Conservation (phyloP, 2,329 filamentous ascomycete genomes). For the Cryphonectria japonica region DNA sequence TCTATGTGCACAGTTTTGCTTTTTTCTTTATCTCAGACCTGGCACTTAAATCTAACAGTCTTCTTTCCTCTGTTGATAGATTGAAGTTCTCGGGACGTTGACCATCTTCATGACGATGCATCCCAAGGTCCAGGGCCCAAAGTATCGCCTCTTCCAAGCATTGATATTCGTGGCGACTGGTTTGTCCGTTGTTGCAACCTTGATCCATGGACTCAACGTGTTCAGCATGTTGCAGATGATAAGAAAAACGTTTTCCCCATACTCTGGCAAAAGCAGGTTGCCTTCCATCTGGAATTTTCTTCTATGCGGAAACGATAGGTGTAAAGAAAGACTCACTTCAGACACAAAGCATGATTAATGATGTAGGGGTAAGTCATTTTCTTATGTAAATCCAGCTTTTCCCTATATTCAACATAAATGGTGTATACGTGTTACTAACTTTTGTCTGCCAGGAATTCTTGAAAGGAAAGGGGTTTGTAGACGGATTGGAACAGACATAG, state of each 20-base stretch:
- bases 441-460: neutral
- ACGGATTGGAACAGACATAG: neutral
- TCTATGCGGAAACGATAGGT: slow-evolving; percentile 17
- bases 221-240: slow-evolving; percentile 27
- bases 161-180: slow-evolving; percentile 27
- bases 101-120: slow-evolving; percentile 26
- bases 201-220: slow-evolving; percentile 25
- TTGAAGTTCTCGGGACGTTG: slow-evolving; percentile 27
- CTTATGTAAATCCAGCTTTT: neutral
- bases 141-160: slow-evolving; percentile 26
- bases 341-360: too few species aligned
- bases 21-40: slow-evolving; percentile 3
- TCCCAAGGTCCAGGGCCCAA: slow-evolving; percentile 27
- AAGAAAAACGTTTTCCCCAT: slow-evolving; percentile 29
- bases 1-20: slow-evolving; percentile 9
- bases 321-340: neutral
- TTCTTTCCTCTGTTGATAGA: slow-evolving; percentile 27
- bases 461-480: neutral
- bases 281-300: slow-evolving; percentile 26
- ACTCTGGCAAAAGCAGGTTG: slow-evolving; percentile 26
- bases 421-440: too few species aligned
- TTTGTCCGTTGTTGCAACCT: slow-evolving; percentile 24
- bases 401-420: too few species aligned
- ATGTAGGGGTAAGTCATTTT: too few species aligned
- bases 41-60: slow-evolving; percentile 8